A percentile compares a stretch with the other conserved stretches of the same genome.
These are phyloP conservation scores for Sorghum bicolor DNA, from an alignment of 176 grass and related monocot genomes.

Conservation along the genomic window Sorghum_bicolor_NCBIv3 NC_012871.2:76536001-76536500, in stretches of 20 bases:
- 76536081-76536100: neutral
- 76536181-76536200: too few species aligned
- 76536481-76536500: neutral
- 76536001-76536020: neutral
- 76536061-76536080: neutral
- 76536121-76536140: too few species aligned
- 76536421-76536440: neutral
- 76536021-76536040: neutral
- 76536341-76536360: too few species aligned
- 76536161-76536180: too few species aligned
- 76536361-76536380: neutral
- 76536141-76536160: too few species aligned
- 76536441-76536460: neutral
- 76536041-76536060: neutral
- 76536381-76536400: neutral
- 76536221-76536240: too few species aligned
- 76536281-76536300: too few species aligned
- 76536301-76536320: too few species aligned
- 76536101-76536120: neutral
- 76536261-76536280: too few species aligned
- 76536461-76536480: neutral
- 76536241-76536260: too few species aligned
- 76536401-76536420: neutral
- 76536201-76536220: too few species aligned
- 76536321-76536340: too few species aligned